phyloP scores from a whole-genome alignment of 2,329 filamentous ascomycete species.

The Pyricularia sp. region DNA sequence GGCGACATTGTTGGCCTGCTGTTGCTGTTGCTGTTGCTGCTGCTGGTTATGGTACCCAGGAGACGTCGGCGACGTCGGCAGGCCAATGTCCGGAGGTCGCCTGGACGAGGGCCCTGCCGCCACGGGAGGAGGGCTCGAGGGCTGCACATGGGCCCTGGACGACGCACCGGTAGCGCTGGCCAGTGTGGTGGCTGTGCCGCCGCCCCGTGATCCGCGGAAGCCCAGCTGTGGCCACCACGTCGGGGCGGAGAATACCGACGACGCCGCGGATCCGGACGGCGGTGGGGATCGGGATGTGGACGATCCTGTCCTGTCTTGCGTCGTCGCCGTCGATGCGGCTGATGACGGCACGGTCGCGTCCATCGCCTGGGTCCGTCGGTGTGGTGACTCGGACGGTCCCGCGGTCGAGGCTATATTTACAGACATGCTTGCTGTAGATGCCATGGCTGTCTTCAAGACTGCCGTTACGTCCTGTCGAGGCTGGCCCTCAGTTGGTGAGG shows the following conservation, averaged over 20 bases:
- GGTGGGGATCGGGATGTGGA: background rate
- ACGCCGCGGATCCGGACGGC: background rate
- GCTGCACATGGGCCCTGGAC: background rate
- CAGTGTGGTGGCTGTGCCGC: background rate
- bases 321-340: background rate
- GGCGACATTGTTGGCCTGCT: conserved; percentile 17
- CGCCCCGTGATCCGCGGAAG: background rate
- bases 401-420: background rate
- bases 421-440: background rate
- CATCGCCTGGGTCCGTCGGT: background rate
- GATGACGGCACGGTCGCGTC: background rate
- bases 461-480: background rate
- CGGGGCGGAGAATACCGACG: conserved; percentile 1
- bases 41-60: no score
- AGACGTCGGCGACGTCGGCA: conserved; percentile 2
- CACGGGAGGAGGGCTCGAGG: background rate
- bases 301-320: background rate
- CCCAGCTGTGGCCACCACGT: conserved; percentile 1
- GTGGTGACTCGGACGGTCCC: background rate
- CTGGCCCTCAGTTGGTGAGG: background rate
- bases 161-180: background rate
- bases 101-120: background rate
- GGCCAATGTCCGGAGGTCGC: background rate
- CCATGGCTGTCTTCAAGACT: background rate
- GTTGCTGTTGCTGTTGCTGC: background rate